These are phyloP conservation scores for Leptoxyphium fumago DNA, from an alignment of 2,329 filamentous ascomycete species.

Conservation along the genomic window DNA sequence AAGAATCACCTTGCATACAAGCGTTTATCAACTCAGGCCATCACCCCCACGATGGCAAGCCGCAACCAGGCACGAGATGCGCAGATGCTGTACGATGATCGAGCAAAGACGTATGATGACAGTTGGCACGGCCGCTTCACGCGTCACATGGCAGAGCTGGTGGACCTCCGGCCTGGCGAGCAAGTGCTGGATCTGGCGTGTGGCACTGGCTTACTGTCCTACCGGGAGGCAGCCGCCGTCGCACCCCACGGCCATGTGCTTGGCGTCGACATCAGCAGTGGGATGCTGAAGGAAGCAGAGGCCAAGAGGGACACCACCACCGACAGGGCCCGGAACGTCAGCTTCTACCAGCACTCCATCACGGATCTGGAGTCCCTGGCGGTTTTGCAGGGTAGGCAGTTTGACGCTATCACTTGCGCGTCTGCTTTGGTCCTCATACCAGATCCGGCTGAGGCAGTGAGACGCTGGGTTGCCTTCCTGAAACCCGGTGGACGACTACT, in stretches of 20 bases:
- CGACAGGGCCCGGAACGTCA: slow-evolving; percentile 18
- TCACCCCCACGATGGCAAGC: neutral
- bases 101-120: slow-evolving; percentile 23
- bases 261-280: slow-evolving; percentile 27
- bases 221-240: slow-evolving; percentile 24
- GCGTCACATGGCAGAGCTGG: slow-evolving; percentile 20
- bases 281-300: slow-evolving; percentile 26
- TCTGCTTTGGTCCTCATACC: slow-evolving; percentile 28
- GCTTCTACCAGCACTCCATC: slow-evolving; percentile 23
- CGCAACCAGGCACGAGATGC: slow-evolving; percentile 6
- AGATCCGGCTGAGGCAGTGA: slow-evolving; percentile 22
- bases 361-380: slow-evolving; percentile 17
- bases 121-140: slow-evolving; percentile 29
- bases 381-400: slow-evolving; percentile 6
- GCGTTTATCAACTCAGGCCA: no score
- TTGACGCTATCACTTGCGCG: slow-evolving; percentile 24
- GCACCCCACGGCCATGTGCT: slow-evolving; percentile 23
- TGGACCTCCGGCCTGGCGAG: slow-evolving; percentile 19
- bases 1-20: no score
- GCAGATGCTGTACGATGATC: slow-evolving; percentile 19
- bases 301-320: slow-evolving; percentile 12
- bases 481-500: slow-evolving; percentile 27
- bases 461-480: slow-evolving; percentile 24
- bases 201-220: slow-evolving; percentile 30
- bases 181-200: slow-evolving; percentile 32